Percentiles rank a stretch among this genome's conserved stretches.
phyloP scores from a whole-genome alignment of 192 early-diverging fungal genomes.

The Rhizoclosmatium globosum region DNA sequence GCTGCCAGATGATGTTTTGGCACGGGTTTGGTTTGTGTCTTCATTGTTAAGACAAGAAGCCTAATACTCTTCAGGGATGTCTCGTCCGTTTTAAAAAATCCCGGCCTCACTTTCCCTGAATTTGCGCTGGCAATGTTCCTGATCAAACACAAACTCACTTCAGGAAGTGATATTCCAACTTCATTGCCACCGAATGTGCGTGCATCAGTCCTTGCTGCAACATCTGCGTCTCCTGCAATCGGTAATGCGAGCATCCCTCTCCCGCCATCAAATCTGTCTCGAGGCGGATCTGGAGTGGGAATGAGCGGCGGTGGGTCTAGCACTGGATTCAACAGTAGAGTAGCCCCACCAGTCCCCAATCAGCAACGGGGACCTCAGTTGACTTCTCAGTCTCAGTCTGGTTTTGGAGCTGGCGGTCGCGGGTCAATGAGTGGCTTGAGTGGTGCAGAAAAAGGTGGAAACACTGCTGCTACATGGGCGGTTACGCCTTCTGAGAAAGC shows the following conservation, averaged over 20 bases:
- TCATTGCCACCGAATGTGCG: constrained; percentile 51
- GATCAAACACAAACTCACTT: constrained; percentile 41
- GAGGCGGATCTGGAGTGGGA: constrained; percentile 8
- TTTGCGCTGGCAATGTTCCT: constrained; percentile 60
- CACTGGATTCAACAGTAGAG: background rate
- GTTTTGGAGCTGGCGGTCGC: constrained; percentile 15
- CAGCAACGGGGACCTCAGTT: background rate
- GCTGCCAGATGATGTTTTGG: constrained; percentile 37
- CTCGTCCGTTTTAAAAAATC: constrained; percentile 42
- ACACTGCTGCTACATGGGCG: constrained; percentile 49
- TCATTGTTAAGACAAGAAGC: background rate
- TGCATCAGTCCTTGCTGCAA: constrained; percentile 46
- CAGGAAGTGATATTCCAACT: constrained; percentile 48
- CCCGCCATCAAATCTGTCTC: background rate
- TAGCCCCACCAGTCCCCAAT: constrained; percentile 1
- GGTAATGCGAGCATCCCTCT: background rate
- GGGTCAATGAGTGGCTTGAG: background rate
- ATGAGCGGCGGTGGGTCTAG: background rate
- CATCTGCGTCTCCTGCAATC: background rate
- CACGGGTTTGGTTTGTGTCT: constrained; percentile 40
- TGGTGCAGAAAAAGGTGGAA: background rate
- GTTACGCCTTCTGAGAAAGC: constrained; percentile 54
- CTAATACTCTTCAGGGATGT: constrained; percentile 38
- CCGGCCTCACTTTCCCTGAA: constrained; percentile 56
- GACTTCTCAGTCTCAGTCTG: background rate